Percentiles rank a stretch among this genome's conserved stretches.
Conservation (phyloP, 768 basidiomycete genomes). For the Mycena metata region DNA sequence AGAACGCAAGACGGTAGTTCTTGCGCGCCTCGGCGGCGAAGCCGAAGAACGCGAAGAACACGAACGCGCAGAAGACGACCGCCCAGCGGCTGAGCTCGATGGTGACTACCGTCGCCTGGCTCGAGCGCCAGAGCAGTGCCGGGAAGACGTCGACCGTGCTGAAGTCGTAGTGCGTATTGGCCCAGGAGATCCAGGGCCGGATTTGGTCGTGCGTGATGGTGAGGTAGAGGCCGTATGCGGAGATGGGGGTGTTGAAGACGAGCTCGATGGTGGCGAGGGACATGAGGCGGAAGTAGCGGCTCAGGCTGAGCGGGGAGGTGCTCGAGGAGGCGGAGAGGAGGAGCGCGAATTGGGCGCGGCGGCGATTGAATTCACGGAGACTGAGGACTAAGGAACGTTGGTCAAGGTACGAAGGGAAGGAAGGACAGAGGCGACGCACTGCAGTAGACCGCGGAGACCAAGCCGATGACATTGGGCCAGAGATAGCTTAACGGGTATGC, state of each 20-base stretch:
- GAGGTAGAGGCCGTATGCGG: constrained; percentile 42
- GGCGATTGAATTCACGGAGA: constrained; percentile 56
- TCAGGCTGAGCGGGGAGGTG: constrained; percentile 42
- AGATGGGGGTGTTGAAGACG: constrained; percentile 49
- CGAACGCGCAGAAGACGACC: constrained; percentile 43
- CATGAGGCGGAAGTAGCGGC: constrained; percentile 55
- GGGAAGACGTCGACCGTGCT: constrained; percentile 49
- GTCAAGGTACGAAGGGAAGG: not conserved
- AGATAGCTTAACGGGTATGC: constrained; percentile 58
- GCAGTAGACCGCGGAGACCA: constrained; percentile 54
- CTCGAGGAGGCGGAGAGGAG: constrained; percentile 44
- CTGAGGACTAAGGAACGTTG: constrained; percentile 40
- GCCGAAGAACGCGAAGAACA: constrained; percentile 71
- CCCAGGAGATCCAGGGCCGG: constrained; percentile 44
- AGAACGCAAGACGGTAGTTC: constrained; percentile 50
- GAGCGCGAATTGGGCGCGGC: constrained; percentile 56
- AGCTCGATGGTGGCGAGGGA: constrained; percentile 49
- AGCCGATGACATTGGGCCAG: constrained; percentile 57
- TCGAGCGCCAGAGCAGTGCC: constrained; percentile 35
- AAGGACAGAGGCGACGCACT: not conserved
- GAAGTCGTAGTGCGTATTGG: constrained; percentile 55
- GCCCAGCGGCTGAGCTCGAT: constrained; percentile 38
- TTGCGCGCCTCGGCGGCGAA: constrained; percentile 62
- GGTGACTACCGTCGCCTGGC: constrained; percentile 25
- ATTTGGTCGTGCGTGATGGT: constrained; percentile 12